Conservation (phyloP, 208 protist genomes). For the Crithidia brevicula region DNA sequence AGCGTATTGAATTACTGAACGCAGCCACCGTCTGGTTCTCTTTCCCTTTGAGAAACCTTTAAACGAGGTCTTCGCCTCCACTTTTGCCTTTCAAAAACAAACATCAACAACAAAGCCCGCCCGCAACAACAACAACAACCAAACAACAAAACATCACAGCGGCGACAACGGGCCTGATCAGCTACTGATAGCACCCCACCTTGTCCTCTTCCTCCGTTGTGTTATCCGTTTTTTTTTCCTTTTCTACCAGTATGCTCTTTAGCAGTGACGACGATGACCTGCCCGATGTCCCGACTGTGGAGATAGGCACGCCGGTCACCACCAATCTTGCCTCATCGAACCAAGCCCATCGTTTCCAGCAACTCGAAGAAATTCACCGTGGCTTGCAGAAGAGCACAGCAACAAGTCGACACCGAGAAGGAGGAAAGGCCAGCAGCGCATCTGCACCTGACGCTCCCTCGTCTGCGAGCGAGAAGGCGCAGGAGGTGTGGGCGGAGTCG, state of each 20-base stretch:
- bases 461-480: not conserved
- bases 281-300: constrained; percentile 45
- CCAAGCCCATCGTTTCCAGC: constrained; percentile 45
- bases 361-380: constrained; percentile 51
- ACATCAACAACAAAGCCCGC: no score
- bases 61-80: no score
- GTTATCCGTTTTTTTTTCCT: constrained; percentile 4
- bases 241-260: constrained; percentile 24
- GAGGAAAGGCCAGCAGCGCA: not conserved
- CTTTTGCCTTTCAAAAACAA: no score
- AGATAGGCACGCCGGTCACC: constrained; percentile 1
- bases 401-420: not conserved
- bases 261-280: constrained; percentile 56
- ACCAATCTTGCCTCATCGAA: constrained; percentile 9
- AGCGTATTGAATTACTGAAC: no score
- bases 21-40: no score
- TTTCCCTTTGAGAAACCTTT: no score
- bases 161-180: no score
- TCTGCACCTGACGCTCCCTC: not conserved
- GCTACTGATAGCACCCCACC: no score
- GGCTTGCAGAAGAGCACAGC: not conserved
- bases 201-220: constrained; percentile 1
- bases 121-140: constrained; percentile 1
- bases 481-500: constrained; percentile 22
- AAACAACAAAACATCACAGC: no score